Percentiles rank a stretch among this genome's conserved stretches.
Conservation (phyloP, 306 rosid genomes). For the Cyamopsis tetragonoloba region DNA sequence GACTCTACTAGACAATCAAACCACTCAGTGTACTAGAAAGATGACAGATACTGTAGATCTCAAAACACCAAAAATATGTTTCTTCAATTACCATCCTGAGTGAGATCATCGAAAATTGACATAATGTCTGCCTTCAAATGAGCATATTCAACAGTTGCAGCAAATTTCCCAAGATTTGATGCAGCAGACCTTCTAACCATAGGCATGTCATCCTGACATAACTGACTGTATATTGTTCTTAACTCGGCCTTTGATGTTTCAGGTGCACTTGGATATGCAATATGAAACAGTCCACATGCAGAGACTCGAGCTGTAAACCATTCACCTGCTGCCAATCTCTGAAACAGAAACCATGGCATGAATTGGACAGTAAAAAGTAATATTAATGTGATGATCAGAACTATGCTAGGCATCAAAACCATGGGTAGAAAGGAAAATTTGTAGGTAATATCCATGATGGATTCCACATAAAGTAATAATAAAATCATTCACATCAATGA, state of each 20-base stretch:
- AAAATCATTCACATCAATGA: background rate
- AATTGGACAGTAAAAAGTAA: background rate
- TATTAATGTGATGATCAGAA: slow-evolving; percentile 9
- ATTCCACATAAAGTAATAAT: background rate
- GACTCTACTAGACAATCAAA: background rate
- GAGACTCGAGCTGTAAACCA: slow-evolving; percentile 99
- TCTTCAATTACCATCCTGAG: slow-evolving; percentile 73
- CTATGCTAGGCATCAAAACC: slow-evolving; percentile 3
- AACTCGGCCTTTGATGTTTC: slow-evolving; percentile 73
- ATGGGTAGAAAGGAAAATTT: background rate
- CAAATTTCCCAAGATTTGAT: slow-evolving; percentile 88
- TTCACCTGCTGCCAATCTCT: slow-evolving; percentile 98
- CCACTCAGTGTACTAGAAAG: slow-evolving; percentile 5
- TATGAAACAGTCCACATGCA: slow-evolving; percentile 92
- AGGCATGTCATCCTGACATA: slow-evolving; percentile 99
- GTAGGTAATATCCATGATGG: slow-evolving; percentile 14
- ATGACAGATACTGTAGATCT: background rate
- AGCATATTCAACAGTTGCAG: slow-evolving; percentile 88
- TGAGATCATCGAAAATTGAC: slow-evolving; percentile 92
- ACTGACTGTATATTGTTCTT: slow-evolving; percentile 78
- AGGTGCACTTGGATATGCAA: slow-evolving; percentile 87
- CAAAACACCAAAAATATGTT: slow-evolving; percentile 1
- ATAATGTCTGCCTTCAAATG: slow-evolving; percentile 82
- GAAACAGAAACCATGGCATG: slow-evolving; percentile 22
- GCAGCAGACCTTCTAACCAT: slow-evolving; percentile 99